phyloP scores from a whole-genome alignment of 2,329 filamentous ascomycete species.

The Penicillium sp. region DNA sequence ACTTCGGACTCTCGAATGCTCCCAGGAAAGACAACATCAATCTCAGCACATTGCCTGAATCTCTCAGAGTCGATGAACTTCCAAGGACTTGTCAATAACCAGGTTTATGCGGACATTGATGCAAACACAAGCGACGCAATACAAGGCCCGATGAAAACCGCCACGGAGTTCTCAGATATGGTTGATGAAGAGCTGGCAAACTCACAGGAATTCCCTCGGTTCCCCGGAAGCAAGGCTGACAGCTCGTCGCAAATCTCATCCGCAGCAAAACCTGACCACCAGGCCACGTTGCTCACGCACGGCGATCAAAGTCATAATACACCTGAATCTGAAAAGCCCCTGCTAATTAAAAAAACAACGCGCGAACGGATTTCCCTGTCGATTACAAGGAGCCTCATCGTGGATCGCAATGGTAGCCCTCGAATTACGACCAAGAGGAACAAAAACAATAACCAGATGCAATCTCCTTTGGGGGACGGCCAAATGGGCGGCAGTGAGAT shows the following conservation, averaged over 20 bases:
- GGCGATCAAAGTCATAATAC: slow-evolving; percentile 3
- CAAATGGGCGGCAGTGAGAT: neutral
- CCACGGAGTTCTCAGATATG: neutral
- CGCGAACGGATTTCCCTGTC: neutral
- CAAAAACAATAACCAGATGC: neutral
- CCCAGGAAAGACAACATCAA: neutral
- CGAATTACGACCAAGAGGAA: slow-evolving; percentile 14
- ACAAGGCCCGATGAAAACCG: neutral
- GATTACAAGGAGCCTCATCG: slow-evolving; percentile 20
- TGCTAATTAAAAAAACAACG: slow-evolving; percentile 7
- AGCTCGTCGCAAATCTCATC: slow-evolving; percentile 4
- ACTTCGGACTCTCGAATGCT: neutral
- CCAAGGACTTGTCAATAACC: neutral
- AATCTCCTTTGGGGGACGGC: neutral
- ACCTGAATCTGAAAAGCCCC: slow-evolving; percentile 18
- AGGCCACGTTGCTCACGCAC: neutral
- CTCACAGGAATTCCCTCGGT: neutral
- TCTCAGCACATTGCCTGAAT: neutral
- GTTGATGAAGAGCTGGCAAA: neutral
- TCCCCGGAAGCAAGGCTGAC: neutral
- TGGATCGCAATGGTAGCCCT: slow-evolving; percentile 38
- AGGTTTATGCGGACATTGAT: neutral
- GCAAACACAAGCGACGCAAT: neutral
- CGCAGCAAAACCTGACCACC: neutral
- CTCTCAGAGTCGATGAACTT: neutral